Percentiles rank a stretch among this genome's conserved stretches.
These are phyloP conservation scores for Beta lomatogona DNA, from an alignment of 179 eudicot species.

Conservation along the genomic window DNA sequence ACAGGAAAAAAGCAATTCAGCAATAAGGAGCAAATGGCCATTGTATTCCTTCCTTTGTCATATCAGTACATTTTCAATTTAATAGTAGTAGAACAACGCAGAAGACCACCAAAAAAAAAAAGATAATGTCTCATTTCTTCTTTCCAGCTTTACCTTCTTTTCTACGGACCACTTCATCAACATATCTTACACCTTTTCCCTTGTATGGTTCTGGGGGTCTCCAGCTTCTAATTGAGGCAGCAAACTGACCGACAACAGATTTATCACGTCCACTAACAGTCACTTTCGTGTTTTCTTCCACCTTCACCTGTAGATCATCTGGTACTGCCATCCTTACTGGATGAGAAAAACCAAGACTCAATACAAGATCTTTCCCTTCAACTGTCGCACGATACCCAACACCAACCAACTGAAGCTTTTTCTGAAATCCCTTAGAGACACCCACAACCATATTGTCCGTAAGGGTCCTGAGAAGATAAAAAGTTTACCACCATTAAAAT, in stretches of 20 bases:
- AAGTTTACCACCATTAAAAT: not conserved
- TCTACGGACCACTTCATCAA: slow-evolving; percentile 74
- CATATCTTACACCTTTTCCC: slow-evolving; percentile 90
- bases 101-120: not conserved
- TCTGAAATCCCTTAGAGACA: slow-evolving; percentile 90
- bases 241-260: slow-evolving; percentile 80
- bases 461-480: slow-evolving; percentile 62
- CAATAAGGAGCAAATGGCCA: not conserved
- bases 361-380: slow-evolving; percentile 76
- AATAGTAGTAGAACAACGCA: not conserved
- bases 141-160: slow-evolving; percentile 99
- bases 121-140: slow-evolving; percentile 57
- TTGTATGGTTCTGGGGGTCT: slow-evolving; percentile 99
- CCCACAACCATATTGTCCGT: slow-evolving; percentile 94
- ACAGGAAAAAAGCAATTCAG: not conserved
- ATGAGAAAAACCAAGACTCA: slow-evolving; percentile 91
- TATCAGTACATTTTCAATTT: slow-evolving; percentile 7
- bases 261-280: slow-evolving; percentile 80
- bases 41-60: not conserved
- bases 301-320: slow-evolving; percentile 65
- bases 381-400: slow-evolving; percentile 85
- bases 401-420: slow-evolving; percentile 80
- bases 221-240: slow-evolving; percentile 90
- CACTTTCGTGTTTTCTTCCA: slow-evolving; percentile 85
- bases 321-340: slow-evolving; percentile 83